A percentile compares a stretch with the other conserved stretches of the same genome.
Conservation (phyloP, 768 basidiomycete genomes). For the Cystobasidium onofrii region DNA sequence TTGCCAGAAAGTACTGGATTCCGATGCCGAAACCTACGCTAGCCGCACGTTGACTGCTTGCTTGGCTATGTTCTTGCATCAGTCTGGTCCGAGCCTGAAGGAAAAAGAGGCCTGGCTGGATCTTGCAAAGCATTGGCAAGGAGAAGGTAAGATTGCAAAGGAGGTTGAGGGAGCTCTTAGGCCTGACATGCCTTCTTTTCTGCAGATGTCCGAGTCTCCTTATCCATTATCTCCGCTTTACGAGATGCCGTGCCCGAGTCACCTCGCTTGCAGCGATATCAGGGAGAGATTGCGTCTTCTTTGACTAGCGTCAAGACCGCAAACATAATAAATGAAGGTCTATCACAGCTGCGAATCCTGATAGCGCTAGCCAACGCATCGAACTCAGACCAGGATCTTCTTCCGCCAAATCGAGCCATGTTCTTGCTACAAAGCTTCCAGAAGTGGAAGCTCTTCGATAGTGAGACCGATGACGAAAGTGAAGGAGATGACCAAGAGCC, state of each 20-base stretch:
- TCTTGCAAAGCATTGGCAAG: neutral
- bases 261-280: constrained; percentile 63
- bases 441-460: constrained; percentile 58
- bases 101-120: constrained; percentile 7
- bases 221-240: neutral
- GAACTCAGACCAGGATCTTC: constrained; percentile 71
- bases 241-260: constrained; percentile 54
- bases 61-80: neutral
- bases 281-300: constrained; percentile 82
- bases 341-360: constrained; percentile 61
- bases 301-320: constrained; percentile 59
- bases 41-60: neutral
- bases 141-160: neutral
- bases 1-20: neutral
- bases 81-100: neutral
- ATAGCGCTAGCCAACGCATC: constrained; percentile 64
- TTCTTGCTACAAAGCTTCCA: constrained; percentile 78
- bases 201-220: neutral
- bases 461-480: constrained; percentile 60
- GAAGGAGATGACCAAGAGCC: constrained; percentile 14
- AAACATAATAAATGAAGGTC: constrained; percentile 62
- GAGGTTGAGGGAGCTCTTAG: too few relatives aligned
- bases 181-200: neutral
- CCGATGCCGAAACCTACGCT: neutral
- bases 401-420: constrained; percentile 74